These are phyloP conservation scores for Puccinia polysora DNA, from an alignment of 1,284 basidiomycete genomes.

Conservation along the genomic window DNA sequence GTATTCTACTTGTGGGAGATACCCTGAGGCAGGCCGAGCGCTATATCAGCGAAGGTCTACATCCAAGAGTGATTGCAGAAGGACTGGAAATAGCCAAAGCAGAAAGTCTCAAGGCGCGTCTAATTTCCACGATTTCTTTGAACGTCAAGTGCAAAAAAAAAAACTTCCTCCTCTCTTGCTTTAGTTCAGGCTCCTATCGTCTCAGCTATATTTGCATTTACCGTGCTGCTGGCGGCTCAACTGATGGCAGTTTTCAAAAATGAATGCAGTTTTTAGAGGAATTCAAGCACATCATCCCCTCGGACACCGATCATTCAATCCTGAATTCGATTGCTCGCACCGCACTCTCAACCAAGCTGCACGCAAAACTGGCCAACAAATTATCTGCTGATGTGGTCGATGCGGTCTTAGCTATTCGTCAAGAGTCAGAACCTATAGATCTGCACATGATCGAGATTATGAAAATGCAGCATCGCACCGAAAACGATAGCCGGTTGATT, in stretches of 20 bases:
- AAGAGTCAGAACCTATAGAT: slow-evolving; percentile 82
- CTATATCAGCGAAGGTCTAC: slow-evolving; percentile 95
- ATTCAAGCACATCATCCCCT: slow-evolving; percentile 65
- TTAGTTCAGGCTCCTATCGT: too few relatives aligned
- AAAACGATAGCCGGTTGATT: slow-evolving; percentile 95
- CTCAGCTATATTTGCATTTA: too few relatives aligned
- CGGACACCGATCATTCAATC: slow-evolving; percentile 72
- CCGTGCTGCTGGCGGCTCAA: neutral
- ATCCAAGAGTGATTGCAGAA: slow-evolving; percentile 90
- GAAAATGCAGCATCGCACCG: slow-evolving; percentile 99
- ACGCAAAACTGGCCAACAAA: slow-evolving; percentile 73
- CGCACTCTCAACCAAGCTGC: slow-evolving; percentile 90
- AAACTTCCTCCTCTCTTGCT: neutral
- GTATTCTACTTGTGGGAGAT: slow-evolving; percentile 95
- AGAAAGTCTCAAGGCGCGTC: slow-evolving; percentile 75
- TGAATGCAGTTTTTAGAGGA: slow-evolving; percentile 74
- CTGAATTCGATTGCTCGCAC: slow-evolving; percentile 90
- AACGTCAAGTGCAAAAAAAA: neutral
- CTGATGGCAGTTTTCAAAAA: slow-evolving; percentile 27
- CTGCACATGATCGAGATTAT: slow-evolving; percentile 99
- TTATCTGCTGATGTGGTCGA: slow-evolving; percentile 91
- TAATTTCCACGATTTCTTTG: neutral
- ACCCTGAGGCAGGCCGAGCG: slow-evolving; percentile 95
- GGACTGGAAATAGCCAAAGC: slow-evolving; percentile 98
- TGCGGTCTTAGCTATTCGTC: slow-evolving; percentile 83